Conservation (phyloP, 192 early-diverging fungal genomes). For the Backusella sp. region DNA sequence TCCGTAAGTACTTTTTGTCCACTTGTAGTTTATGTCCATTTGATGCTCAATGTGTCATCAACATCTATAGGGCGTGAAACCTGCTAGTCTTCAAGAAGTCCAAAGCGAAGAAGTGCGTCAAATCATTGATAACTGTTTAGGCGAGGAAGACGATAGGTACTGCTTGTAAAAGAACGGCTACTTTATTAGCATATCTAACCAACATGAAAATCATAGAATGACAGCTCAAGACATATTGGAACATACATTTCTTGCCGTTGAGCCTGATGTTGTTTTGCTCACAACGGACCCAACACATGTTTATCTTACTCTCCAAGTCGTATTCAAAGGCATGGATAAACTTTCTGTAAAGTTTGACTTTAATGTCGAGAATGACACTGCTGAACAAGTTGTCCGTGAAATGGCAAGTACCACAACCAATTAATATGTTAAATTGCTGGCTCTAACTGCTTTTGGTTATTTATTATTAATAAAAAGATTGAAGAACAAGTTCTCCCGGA, state of each 20-base stretch:
- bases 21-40: neutral
- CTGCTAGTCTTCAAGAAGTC: slow-evolving; percentile 61
- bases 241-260: slow-evolving; percentile 51
- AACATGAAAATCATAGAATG: slow-evolving; percentile 50
- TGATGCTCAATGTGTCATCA: neutral
- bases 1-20: slow-evolving; percentile 30
- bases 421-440: neutral
- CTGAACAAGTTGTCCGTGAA: slow-evolving; percentile 68
- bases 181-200: neutral
- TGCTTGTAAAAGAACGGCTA: neutral
- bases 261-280: slow-evolving; percentile 45
- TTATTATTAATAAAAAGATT: slow-evolving; percentile 36
- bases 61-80: slow-evolving; percentile 62
- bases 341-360: slow-evolving; percentile 85
- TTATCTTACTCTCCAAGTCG: slow-evolving; percentile 46
- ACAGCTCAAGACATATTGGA: slow-evolving; percentile 55
- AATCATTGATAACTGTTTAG: slow-evolving; percentile 71
- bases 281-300: slow-evolving; percentile 47
- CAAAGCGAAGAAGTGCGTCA: slow-evolving; percentile 57
- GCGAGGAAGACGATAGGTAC: slow-evolving; percentile 24
- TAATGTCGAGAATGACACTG: slow-evolving; percentile 70
- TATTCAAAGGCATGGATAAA: slow-evolving; percentile 52
- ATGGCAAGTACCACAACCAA: slow-evolving; percentile 34
- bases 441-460: neutral
- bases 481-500: slow-evolving; percentile 75